Percentiles rank a stretch among this genome's conserved stretches.
These are phyloP conservation scores for Hymenotorrendiella dingleyae DNA, from an alignment of 2,329 filamentous ascomycete genomes.

Conservation along the genomic window DNA sequence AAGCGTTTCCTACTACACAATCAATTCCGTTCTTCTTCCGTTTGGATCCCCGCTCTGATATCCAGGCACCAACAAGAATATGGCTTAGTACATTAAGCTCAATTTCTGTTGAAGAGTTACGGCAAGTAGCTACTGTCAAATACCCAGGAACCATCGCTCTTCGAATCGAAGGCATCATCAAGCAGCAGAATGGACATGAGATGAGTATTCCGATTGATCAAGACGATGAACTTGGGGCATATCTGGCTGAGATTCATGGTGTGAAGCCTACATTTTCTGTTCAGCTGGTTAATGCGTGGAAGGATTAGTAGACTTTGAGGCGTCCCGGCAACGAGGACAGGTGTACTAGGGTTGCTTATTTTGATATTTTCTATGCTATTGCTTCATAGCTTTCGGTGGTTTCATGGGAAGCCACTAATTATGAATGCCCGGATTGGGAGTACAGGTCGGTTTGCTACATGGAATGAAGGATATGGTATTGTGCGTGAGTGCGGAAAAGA, in stretches of 20 bases:
- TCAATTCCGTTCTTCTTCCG: slow-evolving; percentile 62
- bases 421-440: no score
- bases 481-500: no score
- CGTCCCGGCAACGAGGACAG: background rate
- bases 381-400: no score
- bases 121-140: slow-evolving; percentile 54
- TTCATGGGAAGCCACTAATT: no score
- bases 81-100: slow-evolving; percentile 60
- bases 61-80: slow-evolving; percentile 44
- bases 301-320: slow-evolving; percentile 14
- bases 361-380: background rate
- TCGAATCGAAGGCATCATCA: slow-evolving; percentile 61
- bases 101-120: slow-evolving; percentile 54
- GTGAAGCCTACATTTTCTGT: slow-evolving; percentile 30
- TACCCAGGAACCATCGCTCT: slow-evolving; percentile 54
- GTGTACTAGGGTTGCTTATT: background rate
- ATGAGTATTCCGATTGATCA: slow-evolving; percentile 59
- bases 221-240: slow-evolving; percentile 67
- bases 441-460: no score
- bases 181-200: slow-evolving; percentile 48
- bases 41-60: slow-evolving; percentile 57
- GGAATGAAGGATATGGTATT: no score
- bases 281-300: slow-evolving; percentile 28
- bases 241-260: slow-evolving; percentile 50
- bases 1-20: slow-evolving; percentile 29